Evolutionary conservation across 108 stramenopile genomes (phyloP), one percentile per base, ranked within the genome.

Genomic region (Cylindrotheca closterium): DNA sequence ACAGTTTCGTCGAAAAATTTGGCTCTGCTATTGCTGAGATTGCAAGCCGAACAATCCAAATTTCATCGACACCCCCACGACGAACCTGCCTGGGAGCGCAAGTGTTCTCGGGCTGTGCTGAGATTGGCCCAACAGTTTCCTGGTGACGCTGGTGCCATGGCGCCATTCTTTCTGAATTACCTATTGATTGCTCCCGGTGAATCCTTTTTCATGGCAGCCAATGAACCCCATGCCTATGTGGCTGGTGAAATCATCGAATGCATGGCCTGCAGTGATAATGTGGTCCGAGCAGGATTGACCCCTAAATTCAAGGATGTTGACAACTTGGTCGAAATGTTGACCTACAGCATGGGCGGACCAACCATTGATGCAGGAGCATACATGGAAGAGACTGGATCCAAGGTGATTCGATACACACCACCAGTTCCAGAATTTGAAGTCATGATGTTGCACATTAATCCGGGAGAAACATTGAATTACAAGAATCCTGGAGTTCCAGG

Each of bases 201-300:
- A 66, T 71, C 82, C 37, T 88, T 98, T 47, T 98, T 89, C 78
- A 74, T 74, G 73, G 73, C 73, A 3, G 89, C 97, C 30, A 96
- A 96, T 68, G 95, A 94, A 57, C 94, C 96, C 10, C 97, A 98
- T 79, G 97, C 97, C 29, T 98, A 98, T 78, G 80, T 98, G 24
- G 74, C 85, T 0, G 97, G 97, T 23, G 97, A 98, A 67, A 96
- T 96, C 47, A 83, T 96, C 33, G 97, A 99, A 67, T 97, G 97
- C 63, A 99, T 99, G 99, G 99, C 99, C 2, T 89, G 96, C 49
- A 86, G 83, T 48, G 99, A 99, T 78, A 99, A 99, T 74, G 98
- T 99, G 19, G 98, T 99, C 5, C 88, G 99, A 37, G 98, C 97
- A 21, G 99, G 97, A 4, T 70, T 99, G 19, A 99, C 99, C 29